phyloP scores from a whole-genome alignment of 192 early-diverging fungal species.

The Lunasporangiospora selenospora region DNA sequence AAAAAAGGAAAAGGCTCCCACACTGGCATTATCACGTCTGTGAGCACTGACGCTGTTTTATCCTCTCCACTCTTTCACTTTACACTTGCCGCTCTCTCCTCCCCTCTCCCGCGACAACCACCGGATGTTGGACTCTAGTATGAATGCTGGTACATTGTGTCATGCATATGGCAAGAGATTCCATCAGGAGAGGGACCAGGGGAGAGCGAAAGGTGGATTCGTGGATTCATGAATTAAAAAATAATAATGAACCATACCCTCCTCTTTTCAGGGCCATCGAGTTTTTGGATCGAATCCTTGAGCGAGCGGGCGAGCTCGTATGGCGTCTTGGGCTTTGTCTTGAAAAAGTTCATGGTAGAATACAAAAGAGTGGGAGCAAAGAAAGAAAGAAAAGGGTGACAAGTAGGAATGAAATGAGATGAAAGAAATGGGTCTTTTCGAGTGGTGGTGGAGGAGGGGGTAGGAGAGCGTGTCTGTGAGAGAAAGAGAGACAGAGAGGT shows the following conservation, averaged over 20 bases:
- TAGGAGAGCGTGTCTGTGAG: not conserved
- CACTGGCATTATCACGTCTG: too few relatives aligned
- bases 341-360: constrained; percentile 64
- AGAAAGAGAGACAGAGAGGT: not conserved
- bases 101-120: not conserved
- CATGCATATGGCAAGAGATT: constrained; percentile 1
- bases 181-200: constrained; percentile 21
- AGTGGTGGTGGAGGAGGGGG: not conserved
- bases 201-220: not conserved
- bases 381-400: not conserved
- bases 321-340: constrained; percentile 83
- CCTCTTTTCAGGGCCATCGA: constrained; percentile 74
- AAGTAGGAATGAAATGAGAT: not conserved
- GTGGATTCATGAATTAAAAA: constrained; percentile 2
- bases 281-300: constrained; percentile 82
- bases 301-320: constrained; percentile 88
- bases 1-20: too few relatives aligned
- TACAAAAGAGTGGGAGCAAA: constrained; percentile 3
- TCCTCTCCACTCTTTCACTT: too few relatives aligned
- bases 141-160: not conserved
- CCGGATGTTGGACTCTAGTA: not conserved
- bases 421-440: not conserved
- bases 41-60: too few relatives aligned
- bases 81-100: not conserved
- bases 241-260: constrained; percentile 57